Evolutionary conservation across 345 rosid species (phyloP).

Genomic region (Arabidopsis arenosa): DNA sequence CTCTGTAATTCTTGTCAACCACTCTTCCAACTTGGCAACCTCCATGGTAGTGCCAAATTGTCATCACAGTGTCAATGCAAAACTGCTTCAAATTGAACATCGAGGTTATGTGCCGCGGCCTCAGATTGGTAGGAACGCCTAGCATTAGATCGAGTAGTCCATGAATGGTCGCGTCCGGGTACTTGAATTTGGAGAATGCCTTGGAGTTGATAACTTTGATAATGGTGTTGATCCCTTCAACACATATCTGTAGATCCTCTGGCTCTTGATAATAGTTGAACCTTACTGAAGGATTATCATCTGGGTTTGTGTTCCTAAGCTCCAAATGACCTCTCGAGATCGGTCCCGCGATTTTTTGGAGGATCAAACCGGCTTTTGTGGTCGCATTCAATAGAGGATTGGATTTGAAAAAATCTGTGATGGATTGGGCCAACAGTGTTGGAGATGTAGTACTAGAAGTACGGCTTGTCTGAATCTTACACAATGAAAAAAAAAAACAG

Average conservation of each 20-base stretch:
- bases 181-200: conserved; percentile 61
- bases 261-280: conserved; percentile 79
- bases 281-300: conserved; percentile 67
- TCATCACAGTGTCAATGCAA: conserved; percentile 67
- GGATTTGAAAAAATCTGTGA: conserved; percentile 46
- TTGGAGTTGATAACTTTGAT: conserved; percentile 57
- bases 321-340: conserved; percentile 64
- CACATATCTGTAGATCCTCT: conserved; percentile 65
- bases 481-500: conserved; percentile 8
- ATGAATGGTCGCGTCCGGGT: conserved; percentile 44
- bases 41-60: conserved; percentile 79
- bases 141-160: conserved; percentile 48
- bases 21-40: conserved; percentile 73
- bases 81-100: conserved; percentile 60
- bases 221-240: conserved; percentile 58
- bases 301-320: conserved; percentile 54
- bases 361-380: conserved; percentile 54
- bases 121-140: conserved; percentile 60
- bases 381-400: conserved; percentile 49
- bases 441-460: conserved; percentile 24
- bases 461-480: conserved; percentile 34
- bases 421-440: conserved; percentile 38
- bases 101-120: conserved; percentile 53
- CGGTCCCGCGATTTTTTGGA: conserved; percentile 63
- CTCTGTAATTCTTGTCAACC: conserved; percentile 62